These are phyloP conservation scores for Schoenoplectus tabernaemontani DNA, from an alignment of 202 grass and related monocot genomes.

Conservation along the genomic window DNA sequence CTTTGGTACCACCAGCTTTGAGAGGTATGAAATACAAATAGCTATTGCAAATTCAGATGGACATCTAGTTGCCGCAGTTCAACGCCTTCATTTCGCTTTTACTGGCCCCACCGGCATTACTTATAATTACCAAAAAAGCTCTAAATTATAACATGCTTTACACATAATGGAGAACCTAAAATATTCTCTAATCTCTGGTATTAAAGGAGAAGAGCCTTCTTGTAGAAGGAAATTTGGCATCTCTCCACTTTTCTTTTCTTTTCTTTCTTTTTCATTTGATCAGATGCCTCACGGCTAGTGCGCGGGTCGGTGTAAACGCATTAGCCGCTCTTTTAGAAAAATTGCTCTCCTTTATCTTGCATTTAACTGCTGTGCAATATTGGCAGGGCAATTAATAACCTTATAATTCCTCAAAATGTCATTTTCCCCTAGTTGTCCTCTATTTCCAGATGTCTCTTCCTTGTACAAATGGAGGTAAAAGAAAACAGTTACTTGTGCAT, in stretches of 20 bases:
- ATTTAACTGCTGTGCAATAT: not conserved
- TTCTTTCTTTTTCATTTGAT: conserved; percentile 28
- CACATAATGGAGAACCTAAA: conserved; percentile 48
- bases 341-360: not conserved
- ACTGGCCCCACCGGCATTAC: conserved; percentile 27
- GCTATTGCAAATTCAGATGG: conserved; percentile 12
- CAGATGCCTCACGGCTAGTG: conserved; percentile 72
- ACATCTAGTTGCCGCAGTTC: conserved; percentile 8
- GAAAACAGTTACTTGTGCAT: not conserved
- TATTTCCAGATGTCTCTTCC: not conserved
- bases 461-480: not conserved
- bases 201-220: conserved; percentile 52
- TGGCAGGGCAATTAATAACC: conserved; percentile 22
- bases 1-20: not conserved
- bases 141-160: conserved; percentile 58
- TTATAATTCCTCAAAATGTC: conserved; percentile 18
- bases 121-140: conserved; percentile 41
- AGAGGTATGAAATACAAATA: not conserved
- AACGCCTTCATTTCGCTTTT: conserved; percentile 21
- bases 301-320: conserved; percentile 54
- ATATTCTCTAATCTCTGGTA: conserved; percentile 38
- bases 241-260: conserved; percentile 53
- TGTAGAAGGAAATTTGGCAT: conserved; percentile 66
- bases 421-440: conserved; percentile 3
- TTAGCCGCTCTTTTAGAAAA: conserved; percentile 43